phyloP scores from a whole-genome alignment of 2,329 filamentous ascomycete species.

The Scleromitrula shiraiana region DNA sequence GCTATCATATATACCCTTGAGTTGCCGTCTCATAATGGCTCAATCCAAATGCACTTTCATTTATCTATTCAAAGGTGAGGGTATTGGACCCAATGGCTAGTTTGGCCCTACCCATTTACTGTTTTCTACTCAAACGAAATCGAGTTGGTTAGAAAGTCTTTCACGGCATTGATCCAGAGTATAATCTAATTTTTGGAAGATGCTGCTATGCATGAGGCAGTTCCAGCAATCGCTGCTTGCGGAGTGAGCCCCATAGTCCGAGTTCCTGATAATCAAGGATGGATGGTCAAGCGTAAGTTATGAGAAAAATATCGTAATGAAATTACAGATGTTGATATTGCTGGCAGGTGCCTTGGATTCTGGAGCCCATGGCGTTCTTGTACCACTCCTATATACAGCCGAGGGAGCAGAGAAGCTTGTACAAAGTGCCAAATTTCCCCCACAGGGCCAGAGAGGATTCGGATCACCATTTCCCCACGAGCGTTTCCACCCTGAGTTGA shows the following conservation, averaged over 20 bases:
- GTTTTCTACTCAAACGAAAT: too few species aligned
- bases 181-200: slow-evolving; percentile 29
- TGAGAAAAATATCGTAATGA: slow-evolving; percentile 32
- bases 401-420: slow-evolving; percentile 45
- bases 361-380: slow-evolving; percentile 49
- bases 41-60: too few species aligned
- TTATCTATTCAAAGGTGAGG: too few species aligned
- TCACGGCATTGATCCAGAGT: too few species aligned
- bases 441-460: slow-evolving; percentile 45
- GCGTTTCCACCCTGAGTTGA: slow-evolving; percentile 39
- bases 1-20: too few species aligned
- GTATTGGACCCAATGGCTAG: too few species aligned
- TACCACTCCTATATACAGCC: slow-evolving; percentile 46
- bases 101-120: too few species aligned
- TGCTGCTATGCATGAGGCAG: slow-evolving; percentile 49
- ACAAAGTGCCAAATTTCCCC: slow-evolving; percentile 47
- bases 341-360: slow-evolving; percentile 42
- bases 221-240: slow-evolving; percentile 47
- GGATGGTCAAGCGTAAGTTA: slow-evolving; percentile 42
- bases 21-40: too few species aligned
- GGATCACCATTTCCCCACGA: slow-evolving; percentile 48
- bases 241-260: slow-evolving; percentile 49
- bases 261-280: slow-evolving; percentile 48
- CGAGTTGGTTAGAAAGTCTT: too few species aligned
- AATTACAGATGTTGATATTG: slow-evolving; percentile 25